These are phyloP conservation scores for Fraxinus albicans DNA, from an alignment of 305 asterid species.

Conservation along the genomic window DNA sequence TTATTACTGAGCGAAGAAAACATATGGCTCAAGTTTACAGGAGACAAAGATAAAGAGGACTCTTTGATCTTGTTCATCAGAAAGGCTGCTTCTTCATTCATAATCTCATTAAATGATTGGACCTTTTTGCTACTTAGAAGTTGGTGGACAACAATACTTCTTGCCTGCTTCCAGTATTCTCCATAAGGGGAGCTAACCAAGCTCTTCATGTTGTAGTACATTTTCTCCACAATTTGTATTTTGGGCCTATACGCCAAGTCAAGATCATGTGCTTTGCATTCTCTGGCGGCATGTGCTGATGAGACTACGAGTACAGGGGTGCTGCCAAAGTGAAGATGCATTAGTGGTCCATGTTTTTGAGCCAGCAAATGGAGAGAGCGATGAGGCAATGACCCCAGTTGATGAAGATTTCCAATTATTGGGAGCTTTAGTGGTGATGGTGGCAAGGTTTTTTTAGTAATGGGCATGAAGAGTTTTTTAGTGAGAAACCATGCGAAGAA, in stretches of 20 bases:
- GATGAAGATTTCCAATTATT: conserved; percentile 49
- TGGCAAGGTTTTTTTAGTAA: not conserved
- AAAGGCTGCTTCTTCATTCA: conserved; percentile 43
- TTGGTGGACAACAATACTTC: conserved; percentile 42
- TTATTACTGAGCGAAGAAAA: conserved; percentile 32
- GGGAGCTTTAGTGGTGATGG: not conserved
- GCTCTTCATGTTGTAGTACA: conserved; percentile 31
- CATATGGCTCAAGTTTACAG: conserved; percentile 3
- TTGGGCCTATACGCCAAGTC: conserved; percentile 37
- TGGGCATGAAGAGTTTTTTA: not conserved
- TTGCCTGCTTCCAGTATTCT: conserved; percentile 50
- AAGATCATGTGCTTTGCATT: conserved; percentile 43
- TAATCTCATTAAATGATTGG: conserved; percentile 30
- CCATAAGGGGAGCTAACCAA: conserved; percentile 44
- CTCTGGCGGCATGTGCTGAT: conserved; percentile 39
- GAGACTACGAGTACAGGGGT: conserved; percentile 36
- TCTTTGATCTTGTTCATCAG: conserved; percentile 25
- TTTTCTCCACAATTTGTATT: not conserved
- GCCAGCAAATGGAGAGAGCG: conserved; percentile 30
- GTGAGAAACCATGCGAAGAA: not conserved
- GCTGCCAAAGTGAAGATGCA: conserved; percentile 46
- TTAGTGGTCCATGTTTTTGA: conserved; percentile 37
- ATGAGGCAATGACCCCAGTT: conserved; percentile 35
- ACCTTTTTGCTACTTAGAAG: conserved; percentile 45
- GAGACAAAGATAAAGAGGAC: too few species aligned